Base-by-base conservation (phyloP, 2,329 filamentous ascomycete genomes). In the Apiospora rasikravindrae region DNA sequence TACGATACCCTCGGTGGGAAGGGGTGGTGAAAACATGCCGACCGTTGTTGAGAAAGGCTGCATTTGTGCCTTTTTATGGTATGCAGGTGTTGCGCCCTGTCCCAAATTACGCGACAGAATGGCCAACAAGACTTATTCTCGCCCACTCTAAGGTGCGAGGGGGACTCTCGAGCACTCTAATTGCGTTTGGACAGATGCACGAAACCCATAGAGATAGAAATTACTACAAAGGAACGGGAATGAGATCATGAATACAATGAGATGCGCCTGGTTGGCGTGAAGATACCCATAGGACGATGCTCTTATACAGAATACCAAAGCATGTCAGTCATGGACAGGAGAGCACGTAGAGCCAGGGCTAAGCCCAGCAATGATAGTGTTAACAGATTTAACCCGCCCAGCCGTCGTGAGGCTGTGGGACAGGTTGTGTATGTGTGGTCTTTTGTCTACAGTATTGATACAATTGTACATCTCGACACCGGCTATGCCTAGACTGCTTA, bases 401-500 rank as follows among this genome's bases (percentile, higher is more conserved):
- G 10, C 19, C 57, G 19, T n/a, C 16, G 22, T 14, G 45, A n/a
- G n/a, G 29, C 29, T 40, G 57, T 64, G 29, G 19, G 16, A 29
- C 33, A 40, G 22, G 22, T n/a, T 64, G 19, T 40, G 37, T 64
- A 64, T n/a, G 33, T 64, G 40, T 68, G 40, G 66, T 47, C 44
- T 47, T 47, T 47, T 47, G 40, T 68, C 66, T 68, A 68, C 66
- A 68, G 40, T 68, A 68, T 68, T 47, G 40, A 40, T 68, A 68
- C 66, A 68, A 68, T 47, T 68, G 45, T 68, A 68, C 66, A 68
- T 22, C 40, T 45, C 66, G 40, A 47, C 24, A n/a, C n/a, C n/a
- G 24, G 26, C 19, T 33, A 68, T 68, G 66, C 19, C 66, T 24
- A 19, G 68, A 42, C 29, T 33, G 33, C 33, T 80, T 88, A 90